phyloP scores from a whole-genome alignment of 2,329 filamentous ascomycete genomes.

The Penicillium fuscoglaucum region DNA sequence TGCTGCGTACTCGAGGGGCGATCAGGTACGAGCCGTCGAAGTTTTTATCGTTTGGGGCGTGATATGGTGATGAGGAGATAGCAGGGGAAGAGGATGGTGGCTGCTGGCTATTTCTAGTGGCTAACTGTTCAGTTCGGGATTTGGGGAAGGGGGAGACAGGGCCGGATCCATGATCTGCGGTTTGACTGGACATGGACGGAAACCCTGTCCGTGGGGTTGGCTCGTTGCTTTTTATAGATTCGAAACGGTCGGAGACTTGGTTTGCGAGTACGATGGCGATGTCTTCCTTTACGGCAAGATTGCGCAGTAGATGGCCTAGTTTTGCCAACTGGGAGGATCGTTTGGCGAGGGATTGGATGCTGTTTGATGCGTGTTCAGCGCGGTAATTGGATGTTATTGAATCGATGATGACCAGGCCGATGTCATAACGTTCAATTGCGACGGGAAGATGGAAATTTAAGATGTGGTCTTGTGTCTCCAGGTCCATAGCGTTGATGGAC shows the following conservation, averaged over 20 bases:
- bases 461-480: slow-evolving; percentile 95
- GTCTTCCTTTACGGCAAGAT: slow-evolving; percentile 70
- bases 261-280: slow-evolving; percentile 90
- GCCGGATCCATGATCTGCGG: slow-evolving; percentile 21
- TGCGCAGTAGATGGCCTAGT: slow-evolving; percentile 70
- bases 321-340: slow-evolving; percentile 75
- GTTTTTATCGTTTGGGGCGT: slow-evolving; percentile 30
- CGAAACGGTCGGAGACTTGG: slow-evolving; percentile 89
- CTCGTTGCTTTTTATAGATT: slow-evolving; percentile 21
- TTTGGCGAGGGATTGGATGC: slow-evolving; percentile 62
- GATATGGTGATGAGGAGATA: slow-evolving; percentile 31
- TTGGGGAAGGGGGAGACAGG: slow-evolving; percentile 25
- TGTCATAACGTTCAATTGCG: slow-evolving; percentile 69
- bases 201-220: slow-evolving; percentile 7
- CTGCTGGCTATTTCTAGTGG: slow-evolving; percentile 2
- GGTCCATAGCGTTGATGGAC: slow-evolving; percentile 79
- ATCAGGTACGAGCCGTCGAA: slow-evolving; percentile 41
- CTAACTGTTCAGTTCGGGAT: slow-evolving; percentile 9
- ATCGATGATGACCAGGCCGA: slow-evolving; percentile 84
- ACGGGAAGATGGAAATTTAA: slow-evolving; percentile 89
- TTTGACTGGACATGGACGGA: slow-evolving; percentile 14
- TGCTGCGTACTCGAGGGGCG: slow-evolving; percentile 46
- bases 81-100: slow-evolving; percentile 25
- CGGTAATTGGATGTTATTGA: slow-evolving; percentile 95
- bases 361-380: slow-evolving; percentile 63